Conservation (phyloP, 2,329 filamentous ascomycete genomes). For the Cladosporium sp. region DNA sequence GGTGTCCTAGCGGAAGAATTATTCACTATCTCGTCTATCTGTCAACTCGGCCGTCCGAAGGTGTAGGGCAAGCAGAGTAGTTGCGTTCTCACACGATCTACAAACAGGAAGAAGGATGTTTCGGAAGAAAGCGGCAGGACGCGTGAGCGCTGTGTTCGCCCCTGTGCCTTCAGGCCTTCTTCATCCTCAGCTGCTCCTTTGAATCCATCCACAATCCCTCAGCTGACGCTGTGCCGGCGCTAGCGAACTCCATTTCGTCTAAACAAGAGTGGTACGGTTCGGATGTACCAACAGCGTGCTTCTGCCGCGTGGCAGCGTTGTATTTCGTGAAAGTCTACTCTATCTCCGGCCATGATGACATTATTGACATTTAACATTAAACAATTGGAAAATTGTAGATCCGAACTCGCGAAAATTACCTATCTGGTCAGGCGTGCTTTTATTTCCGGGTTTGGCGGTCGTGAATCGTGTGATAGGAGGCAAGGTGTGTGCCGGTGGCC, state of each 20-base stretch:
- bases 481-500: not conserved
- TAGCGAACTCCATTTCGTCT: not conserved
- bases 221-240: conserved; percentile 14
- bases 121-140: conserved; percentile 12
- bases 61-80: too few relatives aligned
- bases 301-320: not conserved
- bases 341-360: not conserved
- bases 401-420: not conserved
- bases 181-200: conserved; percentile 12
- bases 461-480: not conserved
- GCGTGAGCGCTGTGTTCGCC: not conserved
- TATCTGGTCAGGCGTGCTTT: not conserved
- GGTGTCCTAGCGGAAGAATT: not conserved
- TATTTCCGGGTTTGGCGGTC: not conserved
- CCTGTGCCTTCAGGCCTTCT: conserved; percentile 13
- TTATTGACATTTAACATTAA: not conserved
- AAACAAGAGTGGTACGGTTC: not conserved
- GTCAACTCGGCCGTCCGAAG: not conserved
- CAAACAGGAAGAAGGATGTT: conserved; percentile 1
- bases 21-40: not conserved
- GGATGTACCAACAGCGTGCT: not conserved
- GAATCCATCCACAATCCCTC: conserved; percentile 11
- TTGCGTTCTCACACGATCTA: conserved; percentile 5
- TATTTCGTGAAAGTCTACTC: not conserved
- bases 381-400: not conserved